These are phyloP conservation scores for Eustoma russellianum DNA, from an alignment of 257 asterid genomes.

Conservation along the genomic window DNA sequence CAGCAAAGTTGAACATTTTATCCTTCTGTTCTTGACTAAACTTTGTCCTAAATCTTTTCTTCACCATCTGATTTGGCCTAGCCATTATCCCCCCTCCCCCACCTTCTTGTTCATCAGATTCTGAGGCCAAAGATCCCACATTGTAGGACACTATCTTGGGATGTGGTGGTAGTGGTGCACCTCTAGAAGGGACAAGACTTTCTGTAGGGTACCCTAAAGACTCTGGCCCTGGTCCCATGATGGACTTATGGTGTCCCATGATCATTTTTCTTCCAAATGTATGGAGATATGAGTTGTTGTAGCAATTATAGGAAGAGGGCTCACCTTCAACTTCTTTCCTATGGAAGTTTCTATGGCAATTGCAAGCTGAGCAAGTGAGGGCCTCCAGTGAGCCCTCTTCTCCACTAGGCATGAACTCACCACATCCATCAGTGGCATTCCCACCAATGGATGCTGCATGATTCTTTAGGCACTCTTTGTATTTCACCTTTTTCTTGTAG, in stretches of 20 bases:
- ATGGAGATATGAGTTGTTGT: conserved; percentile 6
- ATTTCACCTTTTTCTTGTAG: conserved; percentile 41
- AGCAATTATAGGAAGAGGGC: conserved; percentile 18
- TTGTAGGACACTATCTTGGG: conserved; percentile 57
- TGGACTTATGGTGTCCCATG: conserved; percentile 26
- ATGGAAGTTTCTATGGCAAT: conserved; percentile 85
- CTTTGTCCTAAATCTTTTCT: conserved; percentile 74
- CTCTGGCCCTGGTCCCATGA: conserved; percentile 13
- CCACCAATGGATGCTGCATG: conserved; percentile 94
- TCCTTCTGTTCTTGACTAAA: conserved; percentile 78
- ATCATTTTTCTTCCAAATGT: conserved; percentile 36
- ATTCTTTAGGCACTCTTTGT: conserved; percentile 77
- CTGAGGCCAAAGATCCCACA: conserved; percentile 31
- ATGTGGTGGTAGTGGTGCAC: conserved; percentile 23
- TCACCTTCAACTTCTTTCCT: conserved; percentile 59
- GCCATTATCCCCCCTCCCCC: conserved; percentile 18
- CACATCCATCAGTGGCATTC: conserved; percentile 83
- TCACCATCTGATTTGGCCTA: conserved; percentile 28
- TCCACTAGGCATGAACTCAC: conserved; percentile 89
- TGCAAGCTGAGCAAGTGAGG: conserved; percentile 80
- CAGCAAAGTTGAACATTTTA: conserved; percentile 72
- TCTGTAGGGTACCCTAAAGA: conserved; percentile 18
- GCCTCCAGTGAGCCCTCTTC: conserved; percentile 70
- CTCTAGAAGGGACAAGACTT: conserved; percentile 17
- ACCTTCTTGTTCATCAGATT: conserved; percentile 49